Evolutionary conservation across 2,329 filamentous ascomycete species (phyloP).

Genomic region (Aspergillus pseudoviridinutans): DNA sequence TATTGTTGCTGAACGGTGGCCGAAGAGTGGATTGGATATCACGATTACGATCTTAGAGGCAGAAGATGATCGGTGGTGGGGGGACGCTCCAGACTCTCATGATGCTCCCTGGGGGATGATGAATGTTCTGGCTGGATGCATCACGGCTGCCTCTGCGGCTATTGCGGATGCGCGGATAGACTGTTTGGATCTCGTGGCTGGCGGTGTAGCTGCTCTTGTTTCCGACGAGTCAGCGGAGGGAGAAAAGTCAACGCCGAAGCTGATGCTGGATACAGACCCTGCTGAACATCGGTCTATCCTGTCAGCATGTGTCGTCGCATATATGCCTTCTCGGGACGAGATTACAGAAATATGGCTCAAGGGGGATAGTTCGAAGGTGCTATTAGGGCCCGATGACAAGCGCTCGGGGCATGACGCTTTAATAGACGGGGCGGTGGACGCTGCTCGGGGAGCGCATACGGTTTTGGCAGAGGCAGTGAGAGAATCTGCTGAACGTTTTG

Average conservation of each 20-base stretch:
- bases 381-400: conserved; percentile 30
- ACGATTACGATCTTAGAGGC: conserved; percentile 90
- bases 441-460: conserved; percentile 55
- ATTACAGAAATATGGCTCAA: conserved; percentile 94
- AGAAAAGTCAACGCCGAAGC: conserved; percentile 22
- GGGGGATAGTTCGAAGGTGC: conserved; percentile 53
- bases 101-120: conserved; percentile 79
- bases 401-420: conserved; percentile 48
- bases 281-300: conserved; percentile 73
- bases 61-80: conserved; percentile 73
- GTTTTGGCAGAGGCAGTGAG: conserved; percentile 60
- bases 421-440: conserved; percentile 61
- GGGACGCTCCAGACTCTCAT: conserved; percentile 46
- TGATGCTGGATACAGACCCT: conserved; percentile 75
- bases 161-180: conserved; percentile 94
- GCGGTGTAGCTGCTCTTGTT: conserved; percentile 82
- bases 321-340: conserved; percentile 81
- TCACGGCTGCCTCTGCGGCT: conserved; percentile 89
- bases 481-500: conserved; percentile 49
- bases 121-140: conserved; percentile 86
- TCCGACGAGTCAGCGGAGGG: conserved; percentile 26
- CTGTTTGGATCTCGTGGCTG: conserved; percentile 84
- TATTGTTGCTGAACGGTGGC: conserved; percentile 91
- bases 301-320: conserved; percentile 85
- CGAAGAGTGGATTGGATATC: conserved; percentile 97